Base-by-base conservation (phyloP, 768 basidiomycete species). In the Lentinula guzmanii region DNA sequence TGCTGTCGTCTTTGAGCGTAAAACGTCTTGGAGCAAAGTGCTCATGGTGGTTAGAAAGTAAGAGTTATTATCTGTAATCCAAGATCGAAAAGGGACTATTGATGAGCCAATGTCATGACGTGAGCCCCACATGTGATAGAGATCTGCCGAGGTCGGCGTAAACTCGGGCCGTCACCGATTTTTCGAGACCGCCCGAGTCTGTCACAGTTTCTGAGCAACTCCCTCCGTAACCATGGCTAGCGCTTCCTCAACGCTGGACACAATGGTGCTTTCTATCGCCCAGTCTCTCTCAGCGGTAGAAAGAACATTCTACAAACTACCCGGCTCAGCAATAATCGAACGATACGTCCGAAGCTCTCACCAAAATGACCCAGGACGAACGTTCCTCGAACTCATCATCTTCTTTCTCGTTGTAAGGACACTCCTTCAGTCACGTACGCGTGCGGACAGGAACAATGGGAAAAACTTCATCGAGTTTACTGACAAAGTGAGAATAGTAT, bases 281-380 rank as follows among this genome's bases (percentile, higher is more conserved):
- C 78, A 82, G 51, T 79, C 85, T 0, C 75, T 91, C 43, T 74
- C 81, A 3, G 82, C 81, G 2, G 67, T 86, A 3, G 86, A 91
- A 72, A 75, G 79, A 15, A 79, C 82, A 0, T 94, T 95, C 73
- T 85, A 83, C 76, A 84, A 81, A 63, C 73, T 93, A 15, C 92
- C 91, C 7, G 91, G 91, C 46, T 93, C 91, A 8, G 85, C 87
- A 2, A 89, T 95, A 62, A 74, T 93, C 64, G 84, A 90, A 64
- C 90, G 95, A 66, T 97, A 97, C 71, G 91, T 98, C 76, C 89
- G 85, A 75, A 93, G 91, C 33, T 95, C 93, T 0, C 95, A 99
- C 73, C 91, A 92, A 73, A 91, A 99, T 71, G 97, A 99, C 74
- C 97, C 97, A 1, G 92, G 90, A 35, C 82, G 97, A 58, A 94